Conservation (phyloP, 805 yeast species). For the Ogataea haglerorum region DNA sequence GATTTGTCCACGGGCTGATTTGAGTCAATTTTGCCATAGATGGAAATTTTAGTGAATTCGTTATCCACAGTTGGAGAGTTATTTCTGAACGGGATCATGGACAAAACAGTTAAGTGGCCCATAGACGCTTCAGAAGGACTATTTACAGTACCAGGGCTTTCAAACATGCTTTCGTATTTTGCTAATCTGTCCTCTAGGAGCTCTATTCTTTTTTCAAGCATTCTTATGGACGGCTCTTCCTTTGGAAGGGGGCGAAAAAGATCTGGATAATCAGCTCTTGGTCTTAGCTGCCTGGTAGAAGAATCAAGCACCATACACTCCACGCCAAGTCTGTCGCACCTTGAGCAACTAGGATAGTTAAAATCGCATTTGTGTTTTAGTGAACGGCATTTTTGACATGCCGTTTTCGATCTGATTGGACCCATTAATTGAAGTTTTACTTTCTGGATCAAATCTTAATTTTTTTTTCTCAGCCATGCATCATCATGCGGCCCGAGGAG, state of each 20-base stretch:
- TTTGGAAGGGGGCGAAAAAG: no score
- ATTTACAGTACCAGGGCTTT: no score
- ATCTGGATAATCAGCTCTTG: conserved; percentile 1
- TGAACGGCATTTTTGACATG: conserved; percentile 26
- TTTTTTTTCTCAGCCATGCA: no score
- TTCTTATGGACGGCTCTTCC: not conserved
- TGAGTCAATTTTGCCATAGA: conserved; percentile 15
- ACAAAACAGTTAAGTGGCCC: conserved; percentile 15
- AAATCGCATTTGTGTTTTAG: conserved; percentile 26
- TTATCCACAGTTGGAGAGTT: conserved; percentile 4
- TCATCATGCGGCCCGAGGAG: not conserved
- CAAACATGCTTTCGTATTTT: not conserved
- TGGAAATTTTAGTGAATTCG: conserved; percentile 15
- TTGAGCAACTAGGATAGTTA: conserved; percentile 22
- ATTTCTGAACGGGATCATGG: conserved; percentile 18
- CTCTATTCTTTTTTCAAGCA: conserved; percentile 3
- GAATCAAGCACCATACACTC: conserved; percentile 21
- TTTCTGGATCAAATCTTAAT: not conserved
- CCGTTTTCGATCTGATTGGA: conserved; percentile 9
- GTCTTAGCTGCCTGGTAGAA: conserved; percentile 10
- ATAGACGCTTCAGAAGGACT: not conserved
- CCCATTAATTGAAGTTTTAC: conserved; percentile 9
- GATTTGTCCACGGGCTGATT: not conserved
- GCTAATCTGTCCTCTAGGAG: conserved; percentile 4
- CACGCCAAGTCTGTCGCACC: conserved; percentile 17